These are phyloP conservation scores for Fusarium kyushuense DNA, from an alignment of 2,329 filamentous ascomycete genomes.

Conservation along the genomic window DNA sequence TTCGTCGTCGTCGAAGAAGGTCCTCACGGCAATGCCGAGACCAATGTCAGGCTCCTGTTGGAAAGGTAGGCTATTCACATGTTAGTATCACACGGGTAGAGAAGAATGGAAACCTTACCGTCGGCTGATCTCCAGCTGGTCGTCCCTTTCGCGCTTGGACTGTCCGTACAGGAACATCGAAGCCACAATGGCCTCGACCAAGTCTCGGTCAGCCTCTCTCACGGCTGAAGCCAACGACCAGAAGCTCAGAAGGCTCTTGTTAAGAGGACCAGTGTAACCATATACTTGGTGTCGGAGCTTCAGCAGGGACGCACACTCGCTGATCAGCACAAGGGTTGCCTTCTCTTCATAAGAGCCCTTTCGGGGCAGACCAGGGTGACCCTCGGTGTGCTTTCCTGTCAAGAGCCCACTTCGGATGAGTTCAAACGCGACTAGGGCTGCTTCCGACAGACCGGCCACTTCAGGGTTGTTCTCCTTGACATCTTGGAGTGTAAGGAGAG, in stretches of 20 bases:
- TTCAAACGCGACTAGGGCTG: conserved; percentile 86
- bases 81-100: conserved; percentile 26
- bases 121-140: conserved; percentile 76
- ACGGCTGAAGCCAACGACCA: conserved; percentile 85
- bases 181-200: conserved; percentile 84
- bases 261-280: conserved; percentile 94
- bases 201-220: conserved; percentile 81
- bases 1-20: conserved; percentile 79
- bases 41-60: conserved; percentile 77
- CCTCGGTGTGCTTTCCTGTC: conserved; percentile 73
- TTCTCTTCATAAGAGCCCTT: conserved; percentile 78
- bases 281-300: conserved; percentile 85
- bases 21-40: conserved; percentile 83
- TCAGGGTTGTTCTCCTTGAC: conserved; percentile 60
- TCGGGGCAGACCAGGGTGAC: conserved; percentile 67
- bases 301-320: conserved; percentile 84
- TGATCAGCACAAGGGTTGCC: conserved; percentile 82
- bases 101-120: conserved; percentile 64
- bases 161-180: conserved; percentile 86
- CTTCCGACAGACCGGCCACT: conserved; percentile 73
- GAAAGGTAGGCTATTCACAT: conserved; percentile 70
- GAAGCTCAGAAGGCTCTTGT: conserved; percentile 88
- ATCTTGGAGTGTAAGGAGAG: conserved; percentile 72
- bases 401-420: conserved; percentile 83
- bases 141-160: conserved; percentile 75